Evolutionary conservation across 352 stramenopile species (phyloP).

Genomic region (Pythium pyrilobum): DNA sequence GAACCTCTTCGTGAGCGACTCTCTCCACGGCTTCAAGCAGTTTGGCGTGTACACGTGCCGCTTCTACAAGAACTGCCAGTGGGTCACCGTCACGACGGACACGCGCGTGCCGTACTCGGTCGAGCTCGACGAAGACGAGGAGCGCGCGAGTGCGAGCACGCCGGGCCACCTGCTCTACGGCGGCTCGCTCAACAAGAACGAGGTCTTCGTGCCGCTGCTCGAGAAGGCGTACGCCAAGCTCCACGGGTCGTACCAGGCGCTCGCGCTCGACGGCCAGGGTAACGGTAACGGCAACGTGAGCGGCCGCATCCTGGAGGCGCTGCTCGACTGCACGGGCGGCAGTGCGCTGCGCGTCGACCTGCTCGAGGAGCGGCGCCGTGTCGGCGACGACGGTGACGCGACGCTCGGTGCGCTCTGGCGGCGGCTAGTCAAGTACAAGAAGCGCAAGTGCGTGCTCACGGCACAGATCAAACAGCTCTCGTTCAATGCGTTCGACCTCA

Average conservation of each 20-base stretch:
- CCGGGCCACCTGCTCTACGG: slow-evolving; percentile 66
- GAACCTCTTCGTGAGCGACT: slow-evolving; percentile 88
- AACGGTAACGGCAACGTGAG: slow-evolving; percentile 35
- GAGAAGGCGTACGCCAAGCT: slow-evolving; percentile 91
- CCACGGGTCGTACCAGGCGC: slow-evolving; percentile 64
- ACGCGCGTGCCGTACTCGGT: slow-evolving; percentile 74
- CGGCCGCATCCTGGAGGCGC: slow-evolving; percentile 70
- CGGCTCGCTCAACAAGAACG: slow-evolving; percentile 65
- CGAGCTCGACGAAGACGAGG: slow-evolving; percentile 35
- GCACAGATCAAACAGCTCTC: slow-evolving; percentile 64
- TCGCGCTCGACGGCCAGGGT: slow-evolving; percentile 37
- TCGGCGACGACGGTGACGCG: slow-evolving; percentile 22
- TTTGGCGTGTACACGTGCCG: slow-evolving; percentile 89
- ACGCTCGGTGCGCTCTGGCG: slow-evolving; percentile 46
- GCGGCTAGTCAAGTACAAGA: slow-evolving; percentile 51
- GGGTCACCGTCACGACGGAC: slow-evolving; percentile 86
- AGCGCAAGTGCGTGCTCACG: slow-evolving; percentile 57
- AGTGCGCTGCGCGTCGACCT: slow-evolving; percentile 77
- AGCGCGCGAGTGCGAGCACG: slow-evolving; percentile 17
- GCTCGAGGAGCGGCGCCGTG: slow-evolving; percentile 28
- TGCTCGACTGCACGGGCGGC: slow-evolving; percentile 87
- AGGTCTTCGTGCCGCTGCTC: slow-evolving; percentile 83
- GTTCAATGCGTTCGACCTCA: slow-evolving; percentile 58
- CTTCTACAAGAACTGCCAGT: slow-evolving; percentile 90
- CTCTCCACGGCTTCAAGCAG: slow-evolving; percentile 66